A percentile compares a stretch with the other conserved stretches of the same genome.
phyloP scores from a whole-genome alignment of 441 rosid genomes.

The Gossypium laxum region DNA sequence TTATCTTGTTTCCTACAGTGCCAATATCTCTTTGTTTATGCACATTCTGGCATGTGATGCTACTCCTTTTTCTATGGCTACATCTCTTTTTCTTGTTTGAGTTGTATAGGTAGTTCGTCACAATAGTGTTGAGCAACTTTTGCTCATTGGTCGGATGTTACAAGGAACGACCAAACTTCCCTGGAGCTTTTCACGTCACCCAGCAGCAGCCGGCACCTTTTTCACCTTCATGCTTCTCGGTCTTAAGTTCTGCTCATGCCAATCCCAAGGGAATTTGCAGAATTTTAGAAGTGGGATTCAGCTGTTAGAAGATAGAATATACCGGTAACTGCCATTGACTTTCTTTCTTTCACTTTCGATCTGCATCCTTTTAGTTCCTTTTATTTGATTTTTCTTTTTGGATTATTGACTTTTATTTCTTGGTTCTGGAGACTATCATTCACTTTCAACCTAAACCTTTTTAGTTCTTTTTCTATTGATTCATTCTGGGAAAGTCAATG shows the following conservation, averaged over 20 bases:
- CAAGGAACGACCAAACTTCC: slow-evolving; percentile 78
- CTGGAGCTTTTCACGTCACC: slow-evolving; percentile 93
- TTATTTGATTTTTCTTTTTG: neutral
- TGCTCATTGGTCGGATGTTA: slow-evolving; percentile 81
- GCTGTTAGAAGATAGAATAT: slow-evolving; percentile 83
- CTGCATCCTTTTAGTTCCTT: slow-evolving; percentile 1
- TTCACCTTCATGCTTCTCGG: slow-evolving; percentile 97
- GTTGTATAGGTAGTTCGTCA: slow-evolving; percentile 70
- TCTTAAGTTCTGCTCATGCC: slow-evolving; percentile 81
- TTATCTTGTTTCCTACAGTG: neutral
- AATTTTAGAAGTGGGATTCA: slow-evolving; percentile 80
- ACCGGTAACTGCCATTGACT: slow-evolving; percentile 43
- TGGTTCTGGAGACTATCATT: slow-evolving; percentile 11
- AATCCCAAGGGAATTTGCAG: slow-evolving; percentile 73
- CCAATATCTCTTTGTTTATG: neutral
- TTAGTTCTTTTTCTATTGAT: neutral
- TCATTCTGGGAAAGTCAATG: neutral
- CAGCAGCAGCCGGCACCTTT: slow-evolving; percentile 93
- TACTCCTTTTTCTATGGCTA: slow-evolving; percentile 8
- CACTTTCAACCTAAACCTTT: slow-evolving; percentile 12
- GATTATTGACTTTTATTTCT: neutral
- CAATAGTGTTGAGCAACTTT: slow-evolving; percentile 83
- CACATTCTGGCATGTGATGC: slow-evolving; percentile 1
- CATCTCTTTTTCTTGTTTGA: slow-evolving; percentile 18
- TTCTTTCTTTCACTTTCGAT: slow-evolving; percentile 14